Percentiles rank a stretch among this genome's conserved stretches.
Conservation (phyloP, 1,139 yeast species). For the Fermentozyma sake region DNA sequence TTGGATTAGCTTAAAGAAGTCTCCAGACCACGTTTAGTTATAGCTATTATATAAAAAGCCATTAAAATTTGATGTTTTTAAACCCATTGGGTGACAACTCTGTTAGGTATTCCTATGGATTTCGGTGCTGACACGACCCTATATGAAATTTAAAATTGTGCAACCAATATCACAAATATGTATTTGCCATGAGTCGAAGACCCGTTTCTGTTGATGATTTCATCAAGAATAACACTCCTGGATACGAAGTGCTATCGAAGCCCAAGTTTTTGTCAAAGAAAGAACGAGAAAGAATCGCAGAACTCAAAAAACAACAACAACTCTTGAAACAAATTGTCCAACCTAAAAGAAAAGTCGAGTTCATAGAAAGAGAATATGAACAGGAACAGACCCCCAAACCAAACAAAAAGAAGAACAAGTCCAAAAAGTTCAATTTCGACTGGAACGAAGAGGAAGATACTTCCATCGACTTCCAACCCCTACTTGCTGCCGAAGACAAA, state of each 20-base stretch:
- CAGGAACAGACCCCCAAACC: constrained; percentile 2
- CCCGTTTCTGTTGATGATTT: constrained; percentile 45
- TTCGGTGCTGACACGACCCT: constrained; percentile 4
- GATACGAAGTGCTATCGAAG: constrained; percentile 9
- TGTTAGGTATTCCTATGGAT: too few species aligned
- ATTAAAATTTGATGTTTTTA: too few species aligned
- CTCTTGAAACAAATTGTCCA: constrained; percentile 1
- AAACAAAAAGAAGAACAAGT: constrained; percentile 9
- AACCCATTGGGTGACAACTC: too few species aligned
- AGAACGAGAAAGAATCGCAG: constrained; percentile 36
- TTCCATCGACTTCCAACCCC: constrained; percentile 36
- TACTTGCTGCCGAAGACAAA: constrained; percentile 24
- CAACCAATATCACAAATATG: constrained; percentile 1
- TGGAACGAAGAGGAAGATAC: constrained; percentile 76
- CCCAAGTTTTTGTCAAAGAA: constrained; percentile 49
- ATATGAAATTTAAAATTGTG: too few species aligned
- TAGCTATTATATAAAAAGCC: too few species aligned
- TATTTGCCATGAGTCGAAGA: constrained; percentile 15
- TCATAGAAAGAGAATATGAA: constrained; percentile 4
- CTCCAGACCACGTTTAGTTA: too few species aligned
- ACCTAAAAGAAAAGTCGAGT: constrained; percentile 3
- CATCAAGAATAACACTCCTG: constrained; percentile 18
- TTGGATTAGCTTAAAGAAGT: too few species aligned
- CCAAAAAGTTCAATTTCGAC: constrained; percentile 56
- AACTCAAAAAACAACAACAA: constrained; percentile 10